Evolutionary conservation across 2,329 filamentous ascomycete genomes (phyloP), one percentile per base, ranked within the genome.

Genomic region (Ambrosiella xylebori): DNA sequence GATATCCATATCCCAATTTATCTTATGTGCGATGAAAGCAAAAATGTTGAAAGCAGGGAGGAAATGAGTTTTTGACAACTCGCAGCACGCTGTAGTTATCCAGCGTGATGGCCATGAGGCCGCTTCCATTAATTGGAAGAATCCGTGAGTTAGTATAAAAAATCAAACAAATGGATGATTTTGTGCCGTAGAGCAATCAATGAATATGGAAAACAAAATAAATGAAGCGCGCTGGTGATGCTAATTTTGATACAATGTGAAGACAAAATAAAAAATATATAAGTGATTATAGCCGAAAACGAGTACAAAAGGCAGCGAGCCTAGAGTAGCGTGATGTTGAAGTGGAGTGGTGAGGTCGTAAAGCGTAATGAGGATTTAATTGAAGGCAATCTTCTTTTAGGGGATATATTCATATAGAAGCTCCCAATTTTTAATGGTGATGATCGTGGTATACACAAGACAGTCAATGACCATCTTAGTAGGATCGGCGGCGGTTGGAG

Each of bases 401-500:
- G 40, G 37, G 17, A 38, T n/a, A 38, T 47, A 13, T 54, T 56
- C 2, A 47, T 17, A n/a, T 13, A 47, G 44, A 17, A 17, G 40
- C 40, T 17, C 19, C 44, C 8, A 19, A 15, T 47, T 47, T 47
- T 17, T 41, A 4, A 37, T 41, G 17, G 5, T 39, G 44, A 37
- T 12, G 37, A 38, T 56, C 4, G 44, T 12, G 6, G n/a, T 17
- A n/a, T 45, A 37, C 63, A 63, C 64, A 65, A 62, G 62, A 56
- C 62, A 62, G 61, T 62, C 40, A 49, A 60, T 61, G 52, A 61
- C 61, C 17, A 47, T 57, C 61, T 66, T 75, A 81, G 66, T 76
- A 74, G 37, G 78, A 77, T 72, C 81, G 71, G 65, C 78, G 71
- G 63, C 78, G 76, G 65, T 79, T 76, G 57, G 74, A 67, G 61